Evolutionary conservation across 1,284 basidiomycete genomes (phyloP).

Genomic region (Pyrrhoderma lamaoense): DNA sequence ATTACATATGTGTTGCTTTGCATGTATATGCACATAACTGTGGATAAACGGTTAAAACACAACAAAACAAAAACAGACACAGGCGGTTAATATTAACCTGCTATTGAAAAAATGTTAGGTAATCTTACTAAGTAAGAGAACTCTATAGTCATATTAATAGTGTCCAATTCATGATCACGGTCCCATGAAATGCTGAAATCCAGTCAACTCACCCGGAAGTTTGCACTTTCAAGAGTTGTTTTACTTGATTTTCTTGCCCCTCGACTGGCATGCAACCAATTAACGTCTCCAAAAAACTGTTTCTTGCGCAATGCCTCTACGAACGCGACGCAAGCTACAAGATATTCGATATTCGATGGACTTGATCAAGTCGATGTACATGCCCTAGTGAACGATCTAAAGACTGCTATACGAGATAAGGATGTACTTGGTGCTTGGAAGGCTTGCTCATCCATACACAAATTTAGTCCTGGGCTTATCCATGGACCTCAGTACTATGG

Average conservation of each 20-base stretch:
- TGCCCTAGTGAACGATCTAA: neutral
- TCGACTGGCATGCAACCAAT: constrained; percentile 1
- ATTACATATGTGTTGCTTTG: too few species aligned
- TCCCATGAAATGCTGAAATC: neutral
- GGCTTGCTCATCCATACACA: neutral
- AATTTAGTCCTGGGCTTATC: neutral
- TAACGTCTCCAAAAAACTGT: neutral
- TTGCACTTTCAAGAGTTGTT: neutral
- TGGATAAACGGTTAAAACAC: too few species aligned
- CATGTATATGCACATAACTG: too few species aligned
- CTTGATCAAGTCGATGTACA: constrained; percentile 1
- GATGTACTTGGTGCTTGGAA: constrained; percentile 6
- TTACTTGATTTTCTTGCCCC: constrained; percentile 16
- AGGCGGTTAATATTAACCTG: too few species aligned
- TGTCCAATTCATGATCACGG: neutral
- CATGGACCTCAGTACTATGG: constrained; percentile 5
- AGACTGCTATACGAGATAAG: neutral
- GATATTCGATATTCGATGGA: constrained; percentile 4
- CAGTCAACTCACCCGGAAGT: neutral
- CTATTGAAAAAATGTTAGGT: too few species aligned
- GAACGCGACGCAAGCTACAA: neutral
- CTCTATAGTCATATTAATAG: neutral
- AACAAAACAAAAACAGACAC: too few species aligned
- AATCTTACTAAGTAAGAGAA: too few species aligned
- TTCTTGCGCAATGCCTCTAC: neutral